These are phyloP conservation scores for Cymbidium sinense DNA, from an alignment of 106 monocot genomes.

Conservation along the genomic window DNA sequence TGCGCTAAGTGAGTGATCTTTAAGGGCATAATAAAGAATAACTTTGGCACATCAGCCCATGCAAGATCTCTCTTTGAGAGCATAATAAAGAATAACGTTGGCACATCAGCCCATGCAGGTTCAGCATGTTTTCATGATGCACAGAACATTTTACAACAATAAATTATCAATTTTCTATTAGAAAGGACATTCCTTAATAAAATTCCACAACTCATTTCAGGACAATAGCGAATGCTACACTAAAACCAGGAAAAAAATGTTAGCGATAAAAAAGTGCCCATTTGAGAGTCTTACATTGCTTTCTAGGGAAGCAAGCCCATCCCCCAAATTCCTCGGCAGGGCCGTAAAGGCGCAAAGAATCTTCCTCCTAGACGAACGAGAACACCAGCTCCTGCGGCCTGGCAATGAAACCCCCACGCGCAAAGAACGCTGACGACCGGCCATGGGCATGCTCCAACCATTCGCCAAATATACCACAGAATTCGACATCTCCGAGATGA, in stretches of 20 bases:
- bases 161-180: no score
- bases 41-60: no score
- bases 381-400: neutral
- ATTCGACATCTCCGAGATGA: constrained; percentile 13
- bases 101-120: no score
- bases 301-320: constrained; percentile 23
- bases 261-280: neutral
- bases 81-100: no score
- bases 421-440: neutral
- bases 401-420: neutral
- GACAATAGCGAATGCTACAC: neutral
- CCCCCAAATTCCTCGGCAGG: constrained; percentile 26
- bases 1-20: neutral
- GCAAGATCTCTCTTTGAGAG: neutral
- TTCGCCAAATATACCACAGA: constrained; percentile 16
- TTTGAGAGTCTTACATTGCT: constrained; percentile 24
- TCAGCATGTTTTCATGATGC: neutral
- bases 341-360: constrained; percentile 32
- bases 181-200: neutral
- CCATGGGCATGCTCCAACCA: constrained; percentile 8
- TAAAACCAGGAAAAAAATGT: neutral
- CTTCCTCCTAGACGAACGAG: constrained; percentile 3
- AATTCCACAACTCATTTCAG: neutral
- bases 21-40: neutral
- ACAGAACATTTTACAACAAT: no score